Evolutionary conservation across 2,329 filamentous ascomycete species (phyloP).

Genomic region (Ophiostoma ulmi): DNA sequence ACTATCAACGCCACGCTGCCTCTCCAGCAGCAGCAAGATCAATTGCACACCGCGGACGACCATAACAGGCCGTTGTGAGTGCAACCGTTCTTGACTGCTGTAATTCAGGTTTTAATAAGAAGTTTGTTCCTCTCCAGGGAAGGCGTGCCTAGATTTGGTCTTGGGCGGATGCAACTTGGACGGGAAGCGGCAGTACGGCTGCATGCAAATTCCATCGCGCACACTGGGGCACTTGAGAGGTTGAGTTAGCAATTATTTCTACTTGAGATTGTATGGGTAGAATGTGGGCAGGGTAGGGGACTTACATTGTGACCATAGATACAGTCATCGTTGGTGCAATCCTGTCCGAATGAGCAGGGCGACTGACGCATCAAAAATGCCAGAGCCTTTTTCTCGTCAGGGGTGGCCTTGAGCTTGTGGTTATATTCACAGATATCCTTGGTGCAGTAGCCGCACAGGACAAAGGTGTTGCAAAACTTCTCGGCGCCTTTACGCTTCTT

Average conservation of each 20-base stretch:
- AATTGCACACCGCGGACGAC: neutral
- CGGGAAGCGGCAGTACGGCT: conserved; percentile 53
- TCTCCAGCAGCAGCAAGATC: neutral
- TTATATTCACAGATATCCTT: conserved; percentile 55
- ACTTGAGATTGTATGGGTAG: neutral
- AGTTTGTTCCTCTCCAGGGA: conserved; percentile 19
- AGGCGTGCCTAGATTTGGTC: conserved; percentile 43
- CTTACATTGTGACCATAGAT: conserved; percentile 59
- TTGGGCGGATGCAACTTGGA: conserved; percentile 51
- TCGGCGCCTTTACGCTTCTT: conserved; percentile 51
- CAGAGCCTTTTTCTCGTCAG: conserved; percentile 54
- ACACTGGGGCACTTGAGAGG: conserved; percentile 48
- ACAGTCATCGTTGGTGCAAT: conserved; percentile 54
- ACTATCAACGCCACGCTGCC: neutral
- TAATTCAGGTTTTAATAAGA: neutral
- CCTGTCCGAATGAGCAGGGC: conserved; percentile 53
- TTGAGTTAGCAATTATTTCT: neutral
- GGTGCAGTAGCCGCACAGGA: conserved; percentile 52
- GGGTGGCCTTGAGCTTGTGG: conserved; percentile 49
- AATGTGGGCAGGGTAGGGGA: neutral
- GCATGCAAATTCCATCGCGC: conserved; percentile 46
- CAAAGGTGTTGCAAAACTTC: conserved; percentile 60
- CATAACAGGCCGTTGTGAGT: too few species aligned
- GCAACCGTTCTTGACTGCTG: neutral
- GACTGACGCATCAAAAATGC: conserved; percentile 52